Evolutionary conservation across 2,329 filamentous ascomycete species (phyloP).

Genomic region (Venturia asperata): DNA sequence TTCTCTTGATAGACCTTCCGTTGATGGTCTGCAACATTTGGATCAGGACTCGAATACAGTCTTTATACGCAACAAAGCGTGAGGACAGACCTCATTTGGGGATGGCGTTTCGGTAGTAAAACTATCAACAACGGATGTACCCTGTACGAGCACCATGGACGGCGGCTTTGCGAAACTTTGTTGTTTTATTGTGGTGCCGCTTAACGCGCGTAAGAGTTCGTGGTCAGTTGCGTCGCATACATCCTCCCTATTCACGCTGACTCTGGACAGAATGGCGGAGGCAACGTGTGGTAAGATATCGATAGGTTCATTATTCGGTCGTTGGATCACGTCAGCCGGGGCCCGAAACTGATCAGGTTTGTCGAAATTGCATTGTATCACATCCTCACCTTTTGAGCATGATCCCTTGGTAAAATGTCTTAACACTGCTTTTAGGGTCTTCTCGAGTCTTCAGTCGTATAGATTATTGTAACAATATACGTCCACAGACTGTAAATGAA

Average conservation of each 20-base stretch:
- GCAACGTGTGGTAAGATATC: neutral
- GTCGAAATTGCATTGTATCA: constrained; percentile 1
- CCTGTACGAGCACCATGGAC: constrained; percentile 6
- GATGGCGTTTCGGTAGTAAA: neutral
- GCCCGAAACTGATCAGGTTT: neutral
- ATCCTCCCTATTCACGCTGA: neutral
- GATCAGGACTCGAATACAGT: neutral
- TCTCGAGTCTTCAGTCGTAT: neutral
- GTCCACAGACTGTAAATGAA: neutral
- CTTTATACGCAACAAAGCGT: neutral
- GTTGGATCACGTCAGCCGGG: neutral
- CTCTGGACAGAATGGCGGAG: neutral
- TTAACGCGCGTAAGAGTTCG: too few relatives aligned
- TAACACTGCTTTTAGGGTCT: constrained; percentile 10
- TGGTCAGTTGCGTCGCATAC: neutral
- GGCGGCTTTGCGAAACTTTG: neutral
- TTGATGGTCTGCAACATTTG: neutral
- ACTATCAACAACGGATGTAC: constrained; percentile 1
- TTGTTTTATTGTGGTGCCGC: neutral
- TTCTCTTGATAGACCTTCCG: neutral
- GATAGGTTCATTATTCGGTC: neutral
- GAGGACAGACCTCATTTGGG: neutral
- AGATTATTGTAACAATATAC: neutral
- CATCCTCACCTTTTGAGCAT: neutral
- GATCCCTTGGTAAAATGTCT: neutral